Evolutionary conservation across 106 monocot species (phyloP).

Genomic region (Narthecium ossifragum): DNA sequence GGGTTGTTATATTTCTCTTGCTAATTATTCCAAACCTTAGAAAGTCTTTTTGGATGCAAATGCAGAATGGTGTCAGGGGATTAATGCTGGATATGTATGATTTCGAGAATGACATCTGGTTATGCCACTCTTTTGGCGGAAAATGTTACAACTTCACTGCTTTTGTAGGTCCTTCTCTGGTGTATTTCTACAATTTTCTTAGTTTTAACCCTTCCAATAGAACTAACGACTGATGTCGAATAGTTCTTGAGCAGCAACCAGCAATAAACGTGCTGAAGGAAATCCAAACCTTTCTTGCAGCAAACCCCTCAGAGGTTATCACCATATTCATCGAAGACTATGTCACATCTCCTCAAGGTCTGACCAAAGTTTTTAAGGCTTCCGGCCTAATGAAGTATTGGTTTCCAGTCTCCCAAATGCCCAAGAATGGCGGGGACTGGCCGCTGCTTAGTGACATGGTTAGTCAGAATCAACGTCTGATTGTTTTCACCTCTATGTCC

Average conservation of each 20-base stretch:
- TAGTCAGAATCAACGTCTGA: conserved; percentile 13
- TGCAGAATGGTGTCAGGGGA: conserved; percentile 22
- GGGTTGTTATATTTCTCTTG: neutral
- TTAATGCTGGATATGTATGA: conserved; percentile 20
- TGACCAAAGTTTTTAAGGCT: conserved; percentile 18
- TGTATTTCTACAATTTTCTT: neutral
- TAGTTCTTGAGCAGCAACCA: conserved; percentile 14
- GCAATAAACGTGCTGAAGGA: conserved; percentile 19
- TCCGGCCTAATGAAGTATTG: conserved; percentile 16
- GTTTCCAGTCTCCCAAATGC: conserved; percentile 14
- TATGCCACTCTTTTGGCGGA: conserved; percentile 18
- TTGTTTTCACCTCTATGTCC: conserved; percentile 12
- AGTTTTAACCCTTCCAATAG: neutral
- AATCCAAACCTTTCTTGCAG: conserved; percentile 11
- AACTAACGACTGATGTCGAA: conserved; percentile 14
- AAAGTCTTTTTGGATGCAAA: neutral
- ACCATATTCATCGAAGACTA: conserved; percentile 24
- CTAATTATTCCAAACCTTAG: neutral
- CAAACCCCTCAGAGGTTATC: conserved; percentile 14
- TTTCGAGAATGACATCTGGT: conserved; percentile 18
- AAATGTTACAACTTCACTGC: conserved; percentile 16
- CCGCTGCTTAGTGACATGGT: conserved; percentile 20
- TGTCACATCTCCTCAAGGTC: conserved; percentile 13
- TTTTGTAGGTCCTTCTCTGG: conserved; percentile 3
- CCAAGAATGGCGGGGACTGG: conserved; percentile 16